Conservation (phyloP, 2,329 filamentous ascomycete species). For the Tolypocladium inflatum region DNA sequence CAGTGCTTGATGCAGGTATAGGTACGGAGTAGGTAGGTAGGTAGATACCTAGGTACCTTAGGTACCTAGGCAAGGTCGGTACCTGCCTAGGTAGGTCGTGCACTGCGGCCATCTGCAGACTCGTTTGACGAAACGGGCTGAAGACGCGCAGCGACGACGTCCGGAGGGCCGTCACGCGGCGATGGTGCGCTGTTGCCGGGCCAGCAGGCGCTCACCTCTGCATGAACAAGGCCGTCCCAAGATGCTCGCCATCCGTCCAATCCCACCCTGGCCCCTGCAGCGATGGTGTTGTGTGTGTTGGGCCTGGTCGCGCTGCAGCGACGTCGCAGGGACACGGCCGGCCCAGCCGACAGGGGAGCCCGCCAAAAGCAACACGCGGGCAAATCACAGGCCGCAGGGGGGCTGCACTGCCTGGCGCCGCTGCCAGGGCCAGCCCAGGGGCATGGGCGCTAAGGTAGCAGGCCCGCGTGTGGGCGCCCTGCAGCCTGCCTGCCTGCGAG, state of each 20-base stretch:
- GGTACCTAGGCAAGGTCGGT: no score
- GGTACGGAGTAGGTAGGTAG: no score
- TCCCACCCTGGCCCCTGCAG: neutral
- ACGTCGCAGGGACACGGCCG: neutral
- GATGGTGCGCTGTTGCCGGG: conserved; percentile 2
- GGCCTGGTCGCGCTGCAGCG: neutral
- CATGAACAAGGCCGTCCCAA: neutral
- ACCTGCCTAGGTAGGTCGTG: no score
- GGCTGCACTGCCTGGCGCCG: conserved; percentile 1
- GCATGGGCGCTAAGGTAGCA: neutral
- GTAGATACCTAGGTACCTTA: no score
- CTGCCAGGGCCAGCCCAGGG: conserved; percentile 1
- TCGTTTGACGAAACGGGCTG: neutral
- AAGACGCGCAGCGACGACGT: neutral
- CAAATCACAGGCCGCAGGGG: conserved; percentile 1
- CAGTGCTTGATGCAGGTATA: no score
- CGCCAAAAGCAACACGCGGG: neutral
- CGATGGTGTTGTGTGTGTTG: neutral
- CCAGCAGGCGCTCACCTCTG: conserved; percentile 1
- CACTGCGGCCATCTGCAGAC: neutral
- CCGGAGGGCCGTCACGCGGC: neutral
- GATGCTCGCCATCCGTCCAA: neutral
- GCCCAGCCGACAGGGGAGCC: neutral
- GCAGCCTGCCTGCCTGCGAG: neutral
- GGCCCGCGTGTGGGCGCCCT: neutral